Conservation (phyloP, 2,329 filamentous ascomycete species). For the Pseudocercospora macadamiae region DNA sequence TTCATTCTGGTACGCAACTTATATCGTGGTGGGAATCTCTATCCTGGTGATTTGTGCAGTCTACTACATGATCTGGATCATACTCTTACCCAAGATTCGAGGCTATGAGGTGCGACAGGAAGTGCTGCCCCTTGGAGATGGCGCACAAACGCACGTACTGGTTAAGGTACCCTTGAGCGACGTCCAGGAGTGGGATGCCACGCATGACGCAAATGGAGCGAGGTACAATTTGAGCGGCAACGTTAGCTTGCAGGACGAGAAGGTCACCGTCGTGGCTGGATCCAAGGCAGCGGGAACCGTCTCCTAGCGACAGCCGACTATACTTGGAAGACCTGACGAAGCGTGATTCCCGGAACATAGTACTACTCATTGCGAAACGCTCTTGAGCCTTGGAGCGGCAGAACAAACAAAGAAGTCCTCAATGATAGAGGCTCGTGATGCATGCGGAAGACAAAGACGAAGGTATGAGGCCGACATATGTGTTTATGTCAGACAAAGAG, state of each 20-base stretch:
- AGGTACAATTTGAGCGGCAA: constrained; percentile 3
- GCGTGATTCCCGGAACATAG: too few species aligned
- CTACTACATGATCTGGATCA: constrained; percentile 65
- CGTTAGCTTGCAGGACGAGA: constrained; percentile 10
- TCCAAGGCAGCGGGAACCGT: neutral
- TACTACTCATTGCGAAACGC: too few species aligned
- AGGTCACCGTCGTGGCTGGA: constrained; percentile 9
- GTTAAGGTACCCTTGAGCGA: constrained; percentile 58
- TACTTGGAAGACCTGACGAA: too few species aligned
- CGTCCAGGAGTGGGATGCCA: constrained; percentile 60
- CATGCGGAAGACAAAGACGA: too few species aligned
- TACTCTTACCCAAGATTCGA: constrained; percentile 56
- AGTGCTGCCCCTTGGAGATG: constrained; percentile 55
- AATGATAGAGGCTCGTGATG: too few species aligned
- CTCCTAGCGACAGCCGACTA: too few species aligned
- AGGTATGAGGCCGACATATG: too few species aligned
- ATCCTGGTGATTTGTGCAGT: constrained; percentile 63
- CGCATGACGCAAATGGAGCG: constrained; percentile 54
- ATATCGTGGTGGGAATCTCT: constrained; percentile 65
- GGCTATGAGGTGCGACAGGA: constrained; percentile 61
- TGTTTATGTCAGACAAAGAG: too few species aligned
- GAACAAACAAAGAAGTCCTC: too few species aligned
- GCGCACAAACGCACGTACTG: constrained; percentile 53
- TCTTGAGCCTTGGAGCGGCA: too few species aligned
- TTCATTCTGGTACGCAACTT: constrained; percentile 75